Evolutionary conservation across 805 yeast species (phyloP), one percentile per base, ranked within the genome.

Genomic region (Ogataea ganodermae): DNA sequence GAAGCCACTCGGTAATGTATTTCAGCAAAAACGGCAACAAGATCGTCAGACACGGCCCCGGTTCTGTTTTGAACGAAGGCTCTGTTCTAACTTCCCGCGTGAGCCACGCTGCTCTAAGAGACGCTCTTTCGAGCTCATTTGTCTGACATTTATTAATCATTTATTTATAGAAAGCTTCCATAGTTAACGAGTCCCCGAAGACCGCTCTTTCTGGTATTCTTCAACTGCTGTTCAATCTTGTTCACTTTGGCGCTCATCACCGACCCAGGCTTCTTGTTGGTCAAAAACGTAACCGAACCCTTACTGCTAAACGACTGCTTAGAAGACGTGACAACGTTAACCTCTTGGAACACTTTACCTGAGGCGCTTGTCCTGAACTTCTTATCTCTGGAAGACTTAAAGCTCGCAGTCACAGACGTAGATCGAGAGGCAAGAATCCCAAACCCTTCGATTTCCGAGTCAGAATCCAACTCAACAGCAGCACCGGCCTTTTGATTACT

Each of bases 31-130:
- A 75, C 45, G 71, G 71, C 30, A 66, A 72, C 4, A 63, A 60
- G 45, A 66, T 69, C 6, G 62, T 75, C 17, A 63, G 68, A 18
- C 80, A 78, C 53, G 81, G 81, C 0, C 66, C 66, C 18, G 66
- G 69, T 3, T 69, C 76, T 1, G 61, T 59, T 4, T 64, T 71
- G 48, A 65, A 65, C 43, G 53, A 57, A 16, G 63, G 57, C 31
- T 72, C 73, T 6, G 71, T 67, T 17, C 40, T 63, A n/a, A 61
- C 61, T 35, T 63, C 74, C 10, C 65, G 73, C 37, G 70, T 78
- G 23, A 76, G 79, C 49, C 78, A 71, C 53, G 67, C 71, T n/a
- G 75, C 79, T 1, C 57, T 77, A 16, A 59, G 70, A 47, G 81
- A 77, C 32, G 82, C 82, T 2, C 60, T 77, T 24, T 58, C 60